Conservation (phyloP, 352 stramenopile species). For the Phytopythium helicoides region DNA sequence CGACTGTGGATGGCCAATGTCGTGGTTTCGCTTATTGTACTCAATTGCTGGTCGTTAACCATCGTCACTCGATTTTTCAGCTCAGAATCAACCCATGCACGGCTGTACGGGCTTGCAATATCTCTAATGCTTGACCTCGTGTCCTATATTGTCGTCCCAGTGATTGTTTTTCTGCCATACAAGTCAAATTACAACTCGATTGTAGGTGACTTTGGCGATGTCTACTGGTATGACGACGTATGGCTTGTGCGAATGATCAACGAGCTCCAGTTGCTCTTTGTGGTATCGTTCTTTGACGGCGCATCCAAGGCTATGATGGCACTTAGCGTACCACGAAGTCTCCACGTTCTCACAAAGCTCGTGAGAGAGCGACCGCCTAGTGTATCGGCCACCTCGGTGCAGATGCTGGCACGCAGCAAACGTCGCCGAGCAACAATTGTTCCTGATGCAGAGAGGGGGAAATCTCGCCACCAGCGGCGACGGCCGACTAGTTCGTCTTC, state of each 20-base stretch:
- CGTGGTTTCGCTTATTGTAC: slow-evolving; percentile 16
- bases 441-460: neutral
- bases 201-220: slow-evolving; percentile 10
- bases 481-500: neutral
- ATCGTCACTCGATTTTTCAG: slow-evolving; percentile 9
- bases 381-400: slow-evolving; percentile 1
- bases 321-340: slow-evolving; percentile 6
- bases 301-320: slow-evolving; percentile 16
- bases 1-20: slow-evolving; percentile 14
- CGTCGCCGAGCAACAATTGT: neutral
- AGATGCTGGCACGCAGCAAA: neutral
- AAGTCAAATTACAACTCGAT: slow-evolving; percentile 8
- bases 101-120: slow-evolving; percentile 12
- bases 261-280: slow-evolving; percentile 23
- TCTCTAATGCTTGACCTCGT: slow-evolving; percentile 22
- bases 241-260: slow-evolving; percentile 27
- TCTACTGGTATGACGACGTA: slow-evolving; percentile 23
- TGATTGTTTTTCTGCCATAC: slow-evolving; percentile 12
- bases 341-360: slow-evolving; percentile 14
- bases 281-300: slow-evolving; percentile 19
- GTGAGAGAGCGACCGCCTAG: slow-evolving; percentile 5
- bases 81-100: slow-evolving; percentile 3
- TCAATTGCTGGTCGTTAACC: slow-evolving; percentile 26
- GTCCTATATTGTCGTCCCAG: slow-evolving; percentile 16
- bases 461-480: neutral